phyloP scores from a whole-genome alignment of 2,329 filamentous ascomycete species.

The Colletotrichum truncatum region DNA sequence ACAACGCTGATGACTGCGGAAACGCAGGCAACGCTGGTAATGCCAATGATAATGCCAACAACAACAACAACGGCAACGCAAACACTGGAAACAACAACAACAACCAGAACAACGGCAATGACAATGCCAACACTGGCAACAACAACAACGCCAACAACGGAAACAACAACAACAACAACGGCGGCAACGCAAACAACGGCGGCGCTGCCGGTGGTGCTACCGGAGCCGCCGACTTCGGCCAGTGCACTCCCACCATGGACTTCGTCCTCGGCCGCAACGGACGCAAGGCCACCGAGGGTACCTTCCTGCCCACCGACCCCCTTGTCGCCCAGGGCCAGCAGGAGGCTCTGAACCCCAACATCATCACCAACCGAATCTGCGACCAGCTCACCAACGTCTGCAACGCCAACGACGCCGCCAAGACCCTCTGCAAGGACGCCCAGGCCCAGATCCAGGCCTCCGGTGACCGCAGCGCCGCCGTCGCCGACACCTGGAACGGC shows the following conservation, averaged over 20 bases:
- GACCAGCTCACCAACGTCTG: slow-evolving; percentile 70
- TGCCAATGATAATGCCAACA: slow-evolving; percentile 22
- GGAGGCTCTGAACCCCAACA: slow-evolving; percentile 69
- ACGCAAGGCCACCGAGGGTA: slow-evolving; percentile 60
- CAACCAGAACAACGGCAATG: slow-evolving; percentile 28
- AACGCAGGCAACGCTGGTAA: slow-evolving; percentile 16
- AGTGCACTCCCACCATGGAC: slow-evolving; percentile 61
- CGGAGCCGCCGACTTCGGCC: slow-evolving; percentile 57
- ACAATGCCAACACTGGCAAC: slow-evolving; percentile 12
- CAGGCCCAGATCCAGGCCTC: slow-evolving; percentile 59
- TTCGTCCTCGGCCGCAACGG: slow-evolving; percentile 63
- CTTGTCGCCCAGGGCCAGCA: slow-evolving; percentile 63
- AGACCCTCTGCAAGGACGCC: slow-evolving; percentile 55
- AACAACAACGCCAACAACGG: not conserved
- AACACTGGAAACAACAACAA: slow-evolving; percentile 39
- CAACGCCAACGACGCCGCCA: slow-evolving; percentile 64
- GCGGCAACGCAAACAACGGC: slow-evolving; percentile 33
- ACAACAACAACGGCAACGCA: slow-evolving; percentile 22
- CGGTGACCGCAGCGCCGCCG: slow-evolving; percentile 56
- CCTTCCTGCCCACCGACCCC: slow-evolving; percentile 66
- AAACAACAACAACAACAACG: slow-evolving; percentile 3
- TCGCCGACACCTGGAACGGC: slow-evolving; percentile 57
- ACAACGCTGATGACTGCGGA: slow-evolving; percentile 29
- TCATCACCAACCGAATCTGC: slow-evolving; percentile 71
- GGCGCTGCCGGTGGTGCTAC: slow-evolving; percentile 38